phyloP scores from a whole-genome alignment of 2,329 filamentous ascomycete genomes.

The Ophiocordyceps camponoti-rufipedis region DNA sequence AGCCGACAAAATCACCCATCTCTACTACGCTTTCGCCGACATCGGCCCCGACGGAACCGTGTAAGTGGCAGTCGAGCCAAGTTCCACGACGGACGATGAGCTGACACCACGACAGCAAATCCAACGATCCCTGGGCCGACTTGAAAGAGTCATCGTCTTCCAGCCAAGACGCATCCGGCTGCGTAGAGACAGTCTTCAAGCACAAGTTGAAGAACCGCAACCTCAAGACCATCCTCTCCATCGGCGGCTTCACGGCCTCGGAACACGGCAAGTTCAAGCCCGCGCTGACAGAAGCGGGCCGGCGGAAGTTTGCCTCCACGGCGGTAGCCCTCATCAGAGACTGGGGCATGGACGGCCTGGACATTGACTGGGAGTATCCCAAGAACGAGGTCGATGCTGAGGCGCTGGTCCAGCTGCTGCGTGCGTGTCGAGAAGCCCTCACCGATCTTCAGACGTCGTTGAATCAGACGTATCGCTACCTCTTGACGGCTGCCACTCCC shows the following conservation, averaged over 20 bases:
- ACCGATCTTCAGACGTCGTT: constrained; percentile 20
- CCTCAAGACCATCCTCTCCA: constrained; percentile 61
- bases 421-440: constrained; percentile 23
- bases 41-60: constrained; percentile 27
- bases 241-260: constrained; percentile 69
- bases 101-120: constrained; percentile 5
- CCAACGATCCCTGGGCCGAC: constrained; percentile 23
- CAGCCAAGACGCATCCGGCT: constrained; percentile 45
- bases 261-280: constrained; percentile 42
- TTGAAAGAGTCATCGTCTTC: constrained; percentile 40
- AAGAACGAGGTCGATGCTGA: constrained; percentile 17
- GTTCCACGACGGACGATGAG: neutral
- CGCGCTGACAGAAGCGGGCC: constrained; percentile 40
- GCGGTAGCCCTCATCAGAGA: constrained; percentile 55
- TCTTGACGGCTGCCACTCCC: constrained; percentile 30
- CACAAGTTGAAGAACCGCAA: constrained; percentile 61
- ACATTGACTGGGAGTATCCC: constrained; percentile 40
- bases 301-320: constrained; percentile 46
- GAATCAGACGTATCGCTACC: constrained; percentile 25
- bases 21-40: constrained; percentile 43
- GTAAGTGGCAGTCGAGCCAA: constrained; percentile 11
- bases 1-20: constrained; percentile 50
- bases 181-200: constrained; percentile 57
- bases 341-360: constrained; percentile 39
- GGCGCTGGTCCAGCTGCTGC: constrained; percentile 22